Conservation (phyloP, 306 rosid species). For the Gillenia trifoliata region DNA sequence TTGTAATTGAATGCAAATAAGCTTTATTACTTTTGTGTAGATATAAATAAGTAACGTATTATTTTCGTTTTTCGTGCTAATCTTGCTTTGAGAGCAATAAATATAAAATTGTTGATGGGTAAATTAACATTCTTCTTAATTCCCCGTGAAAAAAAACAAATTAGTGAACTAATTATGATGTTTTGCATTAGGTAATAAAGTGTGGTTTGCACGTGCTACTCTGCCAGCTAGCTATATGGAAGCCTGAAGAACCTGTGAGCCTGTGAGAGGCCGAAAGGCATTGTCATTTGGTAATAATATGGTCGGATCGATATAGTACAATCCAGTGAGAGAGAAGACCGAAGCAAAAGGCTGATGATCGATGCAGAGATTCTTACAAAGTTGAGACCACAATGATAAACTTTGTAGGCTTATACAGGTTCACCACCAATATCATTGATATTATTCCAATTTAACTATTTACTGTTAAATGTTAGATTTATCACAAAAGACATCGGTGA, state of each 20-base stretch:
- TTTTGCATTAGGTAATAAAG: not conserved
- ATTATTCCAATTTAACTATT: too few species aligned
- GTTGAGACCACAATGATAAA: not conserved
- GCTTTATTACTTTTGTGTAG: not conserved
- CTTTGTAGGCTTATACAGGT: too few species aligned
- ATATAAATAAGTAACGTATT: too few species aligned
- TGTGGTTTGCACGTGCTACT: not conserved
- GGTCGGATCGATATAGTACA: conserved; percentile 33
- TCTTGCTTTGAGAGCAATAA: too few species aligned
- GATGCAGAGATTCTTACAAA: conserved; percentile 33
- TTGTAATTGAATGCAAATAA: too few species aligned
- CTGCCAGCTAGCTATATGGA: not conserved
- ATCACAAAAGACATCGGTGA: too few species aligned
- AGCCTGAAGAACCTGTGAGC: conserved; percentile 4
- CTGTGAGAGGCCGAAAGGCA: conserved; percentile 7
- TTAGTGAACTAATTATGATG: not conserved
- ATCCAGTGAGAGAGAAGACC: not conserved
- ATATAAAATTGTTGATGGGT: not conserved
- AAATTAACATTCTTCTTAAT: not conserved
- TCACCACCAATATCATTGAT: too few species aligned
- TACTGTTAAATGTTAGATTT: too few species aligned
- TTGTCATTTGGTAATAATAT: conserved; percentile 52
- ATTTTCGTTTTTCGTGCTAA: too few species aligned
- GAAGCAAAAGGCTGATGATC: conserved; percentile 22
- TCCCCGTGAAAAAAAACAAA: not conserved